phyloP scores from a whole-genome alignment of 2,329 filamentous ascomycete genomes.

The Xylaria sp. region DNA sequence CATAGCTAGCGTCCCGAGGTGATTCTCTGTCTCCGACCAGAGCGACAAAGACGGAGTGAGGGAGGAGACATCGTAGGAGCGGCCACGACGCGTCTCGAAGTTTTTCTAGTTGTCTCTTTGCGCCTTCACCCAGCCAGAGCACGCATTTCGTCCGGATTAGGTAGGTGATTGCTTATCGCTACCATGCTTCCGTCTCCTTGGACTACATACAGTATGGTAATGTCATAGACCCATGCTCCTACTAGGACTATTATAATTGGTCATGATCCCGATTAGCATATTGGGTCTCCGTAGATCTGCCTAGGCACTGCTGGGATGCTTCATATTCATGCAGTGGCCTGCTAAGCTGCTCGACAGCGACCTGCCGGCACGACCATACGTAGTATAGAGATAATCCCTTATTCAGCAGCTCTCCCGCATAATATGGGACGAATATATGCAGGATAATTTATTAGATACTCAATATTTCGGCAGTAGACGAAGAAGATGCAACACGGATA shows the following conservation, averaged over 20 bases:
- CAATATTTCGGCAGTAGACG: not conserved
- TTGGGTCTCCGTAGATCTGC: conserved; percentile 22
- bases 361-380: conserved; percentile 3
- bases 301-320: not conserved
- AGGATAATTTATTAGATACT: not conserved
- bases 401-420: conserved; percentile 11
- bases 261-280: conserved; percentile 24
- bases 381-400: not conserved
- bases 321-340: conserved; percentile 11
- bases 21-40: conserved; percentile 27
- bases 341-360: not conserved
- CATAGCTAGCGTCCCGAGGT: conserved; percentile 25
- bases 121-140: conserved; percentile 27
- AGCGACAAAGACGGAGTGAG: conserved; percentile 20
- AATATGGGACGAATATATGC: not conserved
- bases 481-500: not conserved
- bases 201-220: not conserved
- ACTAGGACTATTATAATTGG: conserved; percentile 26
- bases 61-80: conserved; percentile 20
- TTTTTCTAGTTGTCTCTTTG: conserved; percentile 26
- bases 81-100: conserved; percentile 13
- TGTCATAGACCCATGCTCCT: conserved; percentile 16
- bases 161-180: conserved; percentile 38
- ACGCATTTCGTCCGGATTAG: conserved; percentile 34
- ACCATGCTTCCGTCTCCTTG: not conserved